Percentiles rank a stretch among this genome's conserved stretches.
Evolutionary conservation across 2,329 filamentous ascomycete species (phyloP).

Genomic region (Cladosporium phlei): DNA sequence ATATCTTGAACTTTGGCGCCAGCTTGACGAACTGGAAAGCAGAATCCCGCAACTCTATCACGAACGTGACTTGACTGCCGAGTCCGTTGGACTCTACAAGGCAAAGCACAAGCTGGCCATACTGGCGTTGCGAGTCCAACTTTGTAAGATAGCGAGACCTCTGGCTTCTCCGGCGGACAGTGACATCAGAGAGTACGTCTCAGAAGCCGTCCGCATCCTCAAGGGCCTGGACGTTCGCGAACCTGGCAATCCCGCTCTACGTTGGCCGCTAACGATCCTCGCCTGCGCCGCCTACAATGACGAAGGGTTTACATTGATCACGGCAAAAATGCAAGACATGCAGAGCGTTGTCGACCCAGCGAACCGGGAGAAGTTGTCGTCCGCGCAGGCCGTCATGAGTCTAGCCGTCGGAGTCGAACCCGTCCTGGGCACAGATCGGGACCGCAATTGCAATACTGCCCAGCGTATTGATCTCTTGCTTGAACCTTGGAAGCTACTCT

Average conservation of each 20-base stretch:
- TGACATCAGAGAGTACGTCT: conserved; percentile 2
- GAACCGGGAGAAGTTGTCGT: conserved; percentile 15
- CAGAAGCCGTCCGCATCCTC: background rate
- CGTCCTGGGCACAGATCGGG: too few relatives aligned
- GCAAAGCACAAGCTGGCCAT: conserved; percentile 16
- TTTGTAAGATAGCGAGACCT: conserved; percentile 14
- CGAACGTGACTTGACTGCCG: too few relatives aligned
- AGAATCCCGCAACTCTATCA: background rate
- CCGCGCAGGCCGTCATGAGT: too few relatives aligned
- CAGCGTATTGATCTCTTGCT: too few relatives aligned
- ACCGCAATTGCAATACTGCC: too few relatives aligned
- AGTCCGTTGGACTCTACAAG: conserved; percentile 6
- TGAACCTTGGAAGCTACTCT: too few relatives aligned
- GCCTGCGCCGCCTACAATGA: conserved; percentile 15
- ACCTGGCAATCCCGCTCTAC: conserved; percentile 16
- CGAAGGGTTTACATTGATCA: conserved; percentile 12
- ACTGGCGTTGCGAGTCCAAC: conserved; percentile 14
- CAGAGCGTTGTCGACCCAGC: conserved; percentile 15
- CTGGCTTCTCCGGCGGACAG: background rate
- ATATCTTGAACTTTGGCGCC: background rate
- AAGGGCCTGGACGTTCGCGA: conserved; percentile 3
- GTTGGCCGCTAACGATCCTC: conserved; percentile 18
- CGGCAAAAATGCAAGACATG: background rate
- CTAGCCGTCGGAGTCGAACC: too few relatives aligned
- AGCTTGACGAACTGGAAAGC: background rate